These are phyloP conservation scores for Fusarium sarcochroum DNA, from an alignment of 2,329 filamentous ascomycete species.

Conservation along the genomic window DNA sequence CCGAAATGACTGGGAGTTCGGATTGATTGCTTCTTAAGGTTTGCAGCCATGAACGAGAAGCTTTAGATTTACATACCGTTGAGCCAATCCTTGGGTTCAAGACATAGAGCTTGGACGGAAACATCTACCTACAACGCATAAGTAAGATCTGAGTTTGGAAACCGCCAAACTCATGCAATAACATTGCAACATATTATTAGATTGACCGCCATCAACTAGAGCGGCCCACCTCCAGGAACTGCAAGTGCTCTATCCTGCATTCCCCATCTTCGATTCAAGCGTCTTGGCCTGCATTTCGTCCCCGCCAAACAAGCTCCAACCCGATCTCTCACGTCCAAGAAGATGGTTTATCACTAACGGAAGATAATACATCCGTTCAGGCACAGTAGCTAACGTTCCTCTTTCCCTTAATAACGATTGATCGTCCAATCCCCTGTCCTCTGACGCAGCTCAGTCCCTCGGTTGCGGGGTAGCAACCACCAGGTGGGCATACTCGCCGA, in stretches of 20 bases:
- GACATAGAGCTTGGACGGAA: background rate
- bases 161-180: constrained; percentile 14
- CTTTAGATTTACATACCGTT: background rate
- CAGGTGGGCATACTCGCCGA: constrained; percentile 33
- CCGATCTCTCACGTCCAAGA: constrained; percentile 2
- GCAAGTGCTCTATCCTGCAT: constrained; percentile 5
- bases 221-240: constrained; percentile 21
- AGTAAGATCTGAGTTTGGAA: constrained; percentile 12
- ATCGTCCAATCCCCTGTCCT: constrained; percentile 44
- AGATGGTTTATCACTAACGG: constrained; percentile 12
- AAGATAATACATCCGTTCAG: constrained; percentile 21
- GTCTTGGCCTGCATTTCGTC: constrained; percentile 47
- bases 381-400: constrained; percentile 20
- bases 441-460: constrained; percentile 40
- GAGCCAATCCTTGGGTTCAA: background rate
- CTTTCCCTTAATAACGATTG: constrained; percentile 22
- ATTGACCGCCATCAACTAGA: constrained; percentile 3
- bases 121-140: background rate
- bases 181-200: constrained; percentile 21
- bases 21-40: no score
- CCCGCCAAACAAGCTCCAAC: constrained; percentile 46
- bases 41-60: background rate
- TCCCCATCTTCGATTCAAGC: constrained; percentile 9
- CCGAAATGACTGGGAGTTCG: no score
- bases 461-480: constrained; percentile 49